phyloP scores from a whole-genome alignment of 371 early-diverging fungal genomes.

The Dichotomocladium elegans region DNA sequence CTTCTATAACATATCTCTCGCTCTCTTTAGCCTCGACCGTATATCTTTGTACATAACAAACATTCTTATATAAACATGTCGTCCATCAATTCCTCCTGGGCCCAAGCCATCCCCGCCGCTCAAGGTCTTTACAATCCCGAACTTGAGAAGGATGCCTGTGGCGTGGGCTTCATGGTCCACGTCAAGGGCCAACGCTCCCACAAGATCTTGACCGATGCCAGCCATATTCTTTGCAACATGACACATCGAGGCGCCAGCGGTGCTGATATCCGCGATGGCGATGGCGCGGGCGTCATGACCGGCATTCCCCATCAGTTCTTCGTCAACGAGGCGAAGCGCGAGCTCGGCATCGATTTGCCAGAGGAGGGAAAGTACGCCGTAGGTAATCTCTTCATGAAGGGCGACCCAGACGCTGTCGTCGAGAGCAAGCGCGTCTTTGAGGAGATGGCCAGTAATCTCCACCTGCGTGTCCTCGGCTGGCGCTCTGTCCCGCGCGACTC shows the following conservation, averaged over 20 bases:
- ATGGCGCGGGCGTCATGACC: conserved; percentile 91
- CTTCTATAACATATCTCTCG: too few species aligned
- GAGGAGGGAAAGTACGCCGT: conserved; percentile 84
- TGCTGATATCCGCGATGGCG: conserved; percentile 86
- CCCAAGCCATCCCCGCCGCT: conserved; percentile 67
- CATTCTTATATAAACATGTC: neutral
- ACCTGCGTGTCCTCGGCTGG: conserved; percentile 86
- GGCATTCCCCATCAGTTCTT: conserved; percentile 90
- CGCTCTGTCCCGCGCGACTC: conserved; percentile 85
- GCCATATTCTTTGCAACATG: conserved; percentile 90
- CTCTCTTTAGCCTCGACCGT: neutral
- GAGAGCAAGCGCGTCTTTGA: conserved; percentile 78
- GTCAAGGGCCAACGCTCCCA: conserved; percentile 76
- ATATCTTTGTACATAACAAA: neutral
- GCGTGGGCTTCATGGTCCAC: conserved; percentile 90
- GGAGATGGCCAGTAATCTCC: conserved; percentile 60
- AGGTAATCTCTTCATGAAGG: conserved; percentile 88
- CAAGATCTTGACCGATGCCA: conserved; percentile 79
- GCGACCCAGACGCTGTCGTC: conserved; percentile 50
- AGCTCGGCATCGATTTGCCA: conserved; percentile 65
- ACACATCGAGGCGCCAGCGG: conserved; percentile 95
- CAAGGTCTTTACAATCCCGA: conserved; percentile 84
- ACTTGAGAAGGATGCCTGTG: conserved; percentile 86
- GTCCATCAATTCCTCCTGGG: conserved; percentile 54
- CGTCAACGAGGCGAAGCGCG: conserved; percentile 53